Conservation (phyloP, 208 protist genomes). For the Entamoeba dispar region DNA sequence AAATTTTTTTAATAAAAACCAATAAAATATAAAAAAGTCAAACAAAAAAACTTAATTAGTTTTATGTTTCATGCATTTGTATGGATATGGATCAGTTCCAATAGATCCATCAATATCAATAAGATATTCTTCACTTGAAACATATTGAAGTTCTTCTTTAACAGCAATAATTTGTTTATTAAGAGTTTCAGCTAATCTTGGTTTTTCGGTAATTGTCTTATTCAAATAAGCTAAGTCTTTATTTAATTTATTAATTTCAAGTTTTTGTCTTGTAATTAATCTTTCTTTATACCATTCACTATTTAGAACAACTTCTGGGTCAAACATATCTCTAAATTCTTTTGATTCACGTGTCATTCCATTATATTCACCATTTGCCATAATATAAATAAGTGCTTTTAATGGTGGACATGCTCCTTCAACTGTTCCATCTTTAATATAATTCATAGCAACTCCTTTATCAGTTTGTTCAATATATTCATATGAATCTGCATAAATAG, state of each 20-base stretch:
- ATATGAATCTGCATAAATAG: constrained; percentile 20
- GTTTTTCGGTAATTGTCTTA: neutral
- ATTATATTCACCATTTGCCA: constrained; percentile 26
- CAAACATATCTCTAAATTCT: constrained; percentile 26
- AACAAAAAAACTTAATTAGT: no score
- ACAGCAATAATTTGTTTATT: neutral
- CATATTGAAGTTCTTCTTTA: neutral
- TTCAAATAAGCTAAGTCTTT: neutral
- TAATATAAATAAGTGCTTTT: constrained; percentile 26
- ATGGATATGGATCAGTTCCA: neutral
- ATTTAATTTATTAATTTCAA: neutral
- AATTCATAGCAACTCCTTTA: neutral
- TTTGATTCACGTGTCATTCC: constrained; percentile 10
- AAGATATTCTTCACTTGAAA: neutral
- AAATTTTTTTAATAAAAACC: no score
- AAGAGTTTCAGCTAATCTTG: neutral
- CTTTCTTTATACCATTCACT: constrained; percentile 19
- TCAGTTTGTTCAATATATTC: constrained; percentile 20
- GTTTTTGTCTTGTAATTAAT: neutral
- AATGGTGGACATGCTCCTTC: constrained; percentile 27
- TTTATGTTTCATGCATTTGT: neutral
- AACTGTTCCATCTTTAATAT: constrained; percentile 27
- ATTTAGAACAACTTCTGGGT: constrained; percentile 15
- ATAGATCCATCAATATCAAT: neutral
- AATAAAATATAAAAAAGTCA: no score